Evolutionary conservation across 176 grass and related monocot genomes (phyloP), one percentile per base, ranked within the genome.

Genomic region (Aegilops speltoides): DNA sequence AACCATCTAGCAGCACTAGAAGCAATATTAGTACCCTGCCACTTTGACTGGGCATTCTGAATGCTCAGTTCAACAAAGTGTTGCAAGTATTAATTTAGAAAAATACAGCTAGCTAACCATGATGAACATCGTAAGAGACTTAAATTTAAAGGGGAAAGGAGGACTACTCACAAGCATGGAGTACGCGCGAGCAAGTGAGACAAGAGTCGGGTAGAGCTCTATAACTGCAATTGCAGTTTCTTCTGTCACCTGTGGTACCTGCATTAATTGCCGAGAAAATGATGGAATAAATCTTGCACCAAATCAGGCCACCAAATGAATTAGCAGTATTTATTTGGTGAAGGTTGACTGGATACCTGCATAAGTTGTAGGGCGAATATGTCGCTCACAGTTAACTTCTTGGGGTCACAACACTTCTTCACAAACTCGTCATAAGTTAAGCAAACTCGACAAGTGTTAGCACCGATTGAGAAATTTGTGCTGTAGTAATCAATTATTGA

Each of bases 341-440:
- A 85, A 68, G 67, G 28, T 33, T 84, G 38, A 32, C 23, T 26
- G 75, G 32, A 83, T 89, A 98, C 97, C 97, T 98, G 97, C 97
- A 98, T 98, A 85, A 96, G 97, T 81, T 98, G 97, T 70, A 96
- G 90, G 31, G 92, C 85, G 88, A 98, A 96, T 78, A 98, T 91
- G 82, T 98, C 73, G 41, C 87, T 91, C 29, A 98, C 82, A 25
- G 93, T 96, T 78, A 80, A 85, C 85, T 91, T 96, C 60, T 91
- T 87, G 84, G 91, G 88, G 22, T 96, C 92, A 57, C 82, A 41
- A 38, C 94, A 96, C 69, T 86, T 93, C 65, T 68, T 88, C 67
- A 87, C 74, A 83, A 98, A 98, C 80, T 93, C 90, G 2, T 85
- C 79, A 78, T 89, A 98, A 36, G 92, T 91, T 7, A 68, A 89